A percentile compares a stretch with the other conserved stretches of the same genome.
phyloP scores from a whole-genome alignment of 1,284 basidiomycete species.

The Cerrena zonata region DNA sequence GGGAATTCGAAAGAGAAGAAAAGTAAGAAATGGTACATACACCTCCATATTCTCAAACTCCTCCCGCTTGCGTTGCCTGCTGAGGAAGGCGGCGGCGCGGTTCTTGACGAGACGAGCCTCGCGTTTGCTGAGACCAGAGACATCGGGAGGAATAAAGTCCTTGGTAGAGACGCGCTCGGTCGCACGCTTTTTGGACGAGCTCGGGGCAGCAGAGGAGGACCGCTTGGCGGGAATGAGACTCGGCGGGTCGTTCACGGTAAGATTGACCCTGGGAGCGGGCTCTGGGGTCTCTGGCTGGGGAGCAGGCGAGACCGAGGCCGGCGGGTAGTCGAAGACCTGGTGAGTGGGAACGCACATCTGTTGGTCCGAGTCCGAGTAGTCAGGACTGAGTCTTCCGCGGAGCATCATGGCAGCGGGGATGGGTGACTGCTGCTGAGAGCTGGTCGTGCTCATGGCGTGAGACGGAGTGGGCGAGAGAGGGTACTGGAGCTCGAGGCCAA shows the following conservation, averaged over 20 bases:
- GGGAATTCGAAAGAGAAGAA: too few species aligned
- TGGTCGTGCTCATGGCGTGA: conserved; percentile 36
- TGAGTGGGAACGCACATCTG: conserved; percentile 60
- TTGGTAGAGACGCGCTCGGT: conserved; percentile 66
- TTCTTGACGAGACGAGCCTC: conserved; percentile 89
- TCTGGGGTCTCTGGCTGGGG: conserved; percentile 23
- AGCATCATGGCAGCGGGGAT: conserved; percentile 42
- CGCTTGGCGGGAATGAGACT: conserved; percentile 31
- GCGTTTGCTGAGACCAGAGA: conserved; percentile 80
- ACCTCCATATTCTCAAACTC: conserved; percentile 87
- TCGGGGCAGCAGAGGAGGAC: conserved; percentile 39
- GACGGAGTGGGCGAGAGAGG: conserved; percentile 38
- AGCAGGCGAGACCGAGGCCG: conserved; percentile 31
- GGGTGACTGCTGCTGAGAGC: conserved; percentile 42
- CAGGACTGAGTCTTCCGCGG: conserved; percentile 41
- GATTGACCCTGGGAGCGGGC: conserved; percentile 21
- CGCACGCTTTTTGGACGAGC: conserved; percentile 52
- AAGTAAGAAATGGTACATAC: conserved; percentile 41
- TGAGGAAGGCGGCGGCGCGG: conserved; percentile 84
- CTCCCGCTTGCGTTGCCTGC: conserved; percentile 83
- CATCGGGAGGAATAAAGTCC: conserved; percentile 84
- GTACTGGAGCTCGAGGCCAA: conserved; percentile 22
- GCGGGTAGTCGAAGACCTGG: conserved; percentile 62
- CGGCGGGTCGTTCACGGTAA: conserved; percentile 25
- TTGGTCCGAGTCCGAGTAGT: conserved; percentile 40